Base-by-base conservation (phyloP, 2,329 filamentous ascomycete genomes). In the Cercospora brassicicola region DNA sequence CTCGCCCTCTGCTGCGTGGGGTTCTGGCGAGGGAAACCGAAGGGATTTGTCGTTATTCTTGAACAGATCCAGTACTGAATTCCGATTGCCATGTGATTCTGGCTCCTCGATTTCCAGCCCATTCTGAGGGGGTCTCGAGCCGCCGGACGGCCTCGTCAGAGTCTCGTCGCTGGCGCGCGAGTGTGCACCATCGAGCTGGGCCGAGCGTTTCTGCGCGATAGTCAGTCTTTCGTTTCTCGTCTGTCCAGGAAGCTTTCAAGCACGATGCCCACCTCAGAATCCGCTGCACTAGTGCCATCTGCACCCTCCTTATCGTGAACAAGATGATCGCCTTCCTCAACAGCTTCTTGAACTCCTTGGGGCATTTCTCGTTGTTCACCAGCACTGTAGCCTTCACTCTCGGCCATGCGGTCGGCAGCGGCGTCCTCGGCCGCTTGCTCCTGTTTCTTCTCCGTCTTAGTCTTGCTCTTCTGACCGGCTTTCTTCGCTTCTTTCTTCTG, bases 401-500 rank as follows among this genome's bases (percentile, higher is more conserved):
- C 69, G 9, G 78, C 76, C 67, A 76, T 70, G 4, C 70, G 59
- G 56, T 79, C 73, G 18, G 78, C 77, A 23, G 72, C 74, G 39
- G 73, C 71, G 67, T 78, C 73, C 33, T 74, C 75, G 11, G 67
- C 66, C 13, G 64, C 70, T 59, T 68, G 48, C n/a, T 71, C 72
- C 59, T 72, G 70, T 63, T 70, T 72, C 64, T 77, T 82, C 73
- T 89, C 85, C 23, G 84, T 77, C 73, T 87, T 30, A 81, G 89
- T 90, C 6, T 88, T 87, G 61, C 87, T 87, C 62, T 85, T 75
- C 73, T 64, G 65, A 0, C 74, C 75, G 45, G 75, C 81, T 62
- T 81, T 80, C 65, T 80, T 83, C 71, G 88, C 85, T 15, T 83
- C 76, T 72, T 87, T 89, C 48, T 83, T 84, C 18, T 84, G 78